Conservation (phyloP, 306 rosid genomes). For the Mucuna pruriens region DNA sequence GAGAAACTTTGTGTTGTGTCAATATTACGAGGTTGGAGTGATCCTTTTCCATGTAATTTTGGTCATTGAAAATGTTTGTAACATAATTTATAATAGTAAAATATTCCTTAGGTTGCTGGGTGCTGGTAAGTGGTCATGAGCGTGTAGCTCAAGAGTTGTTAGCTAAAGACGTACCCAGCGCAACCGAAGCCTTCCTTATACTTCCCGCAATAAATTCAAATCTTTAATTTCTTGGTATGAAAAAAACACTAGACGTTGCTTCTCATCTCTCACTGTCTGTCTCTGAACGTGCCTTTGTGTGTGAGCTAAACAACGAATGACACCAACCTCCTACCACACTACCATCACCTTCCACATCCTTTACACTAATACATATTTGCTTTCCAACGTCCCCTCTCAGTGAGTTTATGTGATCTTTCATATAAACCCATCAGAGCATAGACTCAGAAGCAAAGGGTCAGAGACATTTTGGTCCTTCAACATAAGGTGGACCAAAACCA, state of each 20-base stretch:
- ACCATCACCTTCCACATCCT: slow-evolving; percentile 40
- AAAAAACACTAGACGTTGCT: slow-evolving; percentile 55
- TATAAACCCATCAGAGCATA: slow-evolving; percentile 52
- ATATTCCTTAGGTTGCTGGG: slow-evolving; percentile 25
- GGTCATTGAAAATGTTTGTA: neutral
- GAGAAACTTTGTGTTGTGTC: neutral
- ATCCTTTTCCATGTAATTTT: slow-evolving; percentile 7
- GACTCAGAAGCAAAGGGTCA: slow-evolving; percentile 38
- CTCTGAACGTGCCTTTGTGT: slow-evolving; percentile 42
- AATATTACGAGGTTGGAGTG: neutral
- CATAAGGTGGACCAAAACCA: slow-evolving; percentile 31
- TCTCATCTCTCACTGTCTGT: slow-evolving; percentile 55
- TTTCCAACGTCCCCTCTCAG: slow-evolving; percentile 8
- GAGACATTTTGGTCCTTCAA: slow-evolving; percentile 33
- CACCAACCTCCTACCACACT: slow-evolving; percentile 65
- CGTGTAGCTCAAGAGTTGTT: slow-evolving; percentile 46
- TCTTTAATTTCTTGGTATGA: slow-evolving; percentile 27
- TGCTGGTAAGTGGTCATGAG: slow-evolving; percentile 30
- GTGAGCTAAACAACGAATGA: slow-evolving; percentile 64
- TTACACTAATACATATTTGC: slow-evolving; percentile 40
- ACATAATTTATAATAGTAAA: neutral
- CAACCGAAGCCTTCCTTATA: slow-evolving; percentile 80
- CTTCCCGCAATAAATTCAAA: slow-evolving; percentile 79
- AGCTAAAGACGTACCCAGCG: slow-evolving; percentile 62
- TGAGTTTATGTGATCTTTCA: slow-evolving; percentile 44